A percentile compares a stretch with the other conserved stretches of the same genome.
Evolutionary conservation across 2,329 filamentous ascomycete species (phyloP).

Genomic region (Drechmeria coniospora): DNA sequence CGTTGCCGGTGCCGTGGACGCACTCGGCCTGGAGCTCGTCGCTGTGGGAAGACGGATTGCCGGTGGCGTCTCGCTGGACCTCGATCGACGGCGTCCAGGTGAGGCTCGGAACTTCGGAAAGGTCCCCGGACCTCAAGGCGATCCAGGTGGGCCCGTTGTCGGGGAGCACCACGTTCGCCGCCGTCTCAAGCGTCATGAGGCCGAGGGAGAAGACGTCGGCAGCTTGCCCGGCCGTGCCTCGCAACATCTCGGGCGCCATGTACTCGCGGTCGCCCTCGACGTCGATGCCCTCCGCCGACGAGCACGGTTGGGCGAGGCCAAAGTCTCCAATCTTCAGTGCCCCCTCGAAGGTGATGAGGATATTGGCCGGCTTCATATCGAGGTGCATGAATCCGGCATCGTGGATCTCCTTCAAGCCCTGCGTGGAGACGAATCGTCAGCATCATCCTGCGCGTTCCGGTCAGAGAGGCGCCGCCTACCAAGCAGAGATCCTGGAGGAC

Average conservation of each 20-base stretch:
- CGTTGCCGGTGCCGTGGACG: conserved; percentile 16
- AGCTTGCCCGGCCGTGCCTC: conserved; percentile 74
- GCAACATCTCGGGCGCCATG: conserved; percentile 83
- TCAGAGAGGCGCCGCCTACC: conserved; percentile 35
- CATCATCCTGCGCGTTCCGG: neutral
- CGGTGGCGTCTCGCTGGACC: conserved; percentile 59
- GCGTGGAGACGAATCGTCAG: conserved; percentile 5
- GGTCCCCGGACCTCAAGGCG: conserved; percentile 73
- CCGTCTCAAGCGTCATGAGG: conserved; percentile 87
- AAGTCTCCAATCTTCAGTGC: conserved; percentile 78
- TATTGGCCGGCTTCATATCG: conserved; percentile 73
- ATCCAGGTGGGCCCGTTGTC: conserved; percentile 89
- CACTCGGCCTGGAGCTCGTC: conserved; percentile 17
- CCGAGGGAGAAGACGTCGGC: conserved; percentile 90
- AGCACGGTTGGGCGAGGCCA: conserved; percentile 66
- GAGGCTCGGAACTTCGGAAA: conserved; percentile 75
- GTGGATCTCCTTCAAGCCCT: conserved; percentile 86
- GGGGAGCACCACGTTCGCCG: conserved; percentile 82
- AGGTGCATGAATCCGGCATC: conserved; percentile 74
- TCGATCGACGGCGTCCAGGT: conserved; percentile 64
- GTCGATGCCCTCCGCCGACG: conserved; percentile 61
- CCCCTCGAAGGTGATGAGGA: conserved; percentile 69
- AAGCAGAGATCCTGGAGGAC: conserved; percentile 73
- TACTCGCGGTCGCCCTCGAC: conserved; percentile 94
- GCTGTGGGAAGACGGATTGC: conserved; percentile 20